Evolutionary conservation across 768 basidiomycete genomes (phyloP).

Genomic region (Trametes maxima): DNA sequence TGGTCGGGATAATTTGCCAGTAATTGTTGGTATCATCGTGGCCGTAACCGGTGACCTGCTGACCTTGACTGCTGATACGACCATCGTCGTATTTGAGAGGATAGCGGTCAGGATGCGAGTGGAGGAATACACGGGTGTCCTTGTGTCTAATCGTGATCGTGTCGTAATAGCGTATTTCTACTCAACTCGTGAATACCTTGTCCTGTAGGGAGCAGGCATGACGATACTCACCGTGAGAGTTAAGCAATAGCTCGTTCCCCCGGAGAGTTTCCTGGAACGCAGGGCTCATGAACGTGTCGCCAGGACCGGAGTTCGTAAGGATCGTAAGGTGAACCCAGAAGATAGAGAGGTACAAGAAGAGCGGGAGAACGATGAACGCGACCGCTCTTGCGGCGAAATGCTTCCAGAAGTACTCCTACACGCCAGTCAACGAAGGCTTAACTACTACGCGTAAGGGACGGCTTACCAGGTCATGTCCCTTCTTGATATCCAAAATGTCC

Average conservation of each 20-base stretch:
- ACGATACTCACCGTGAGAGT: conserved; percentile 77
- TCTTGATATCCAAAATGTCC: conserved; percentile 86
- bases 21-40: conserved; percentile 94
- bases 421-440: neutral
- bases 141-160: conserved; percentile 87
- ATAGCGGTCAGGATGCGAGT: conserved; percentile 90
- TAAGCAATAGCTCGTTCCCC: conserved; percentile 90
- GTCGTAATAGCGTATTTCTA: conserved; percentile 95
- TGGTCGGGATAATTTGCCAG: conserved; percentile 96
- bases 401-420: conserved; percentile 82
- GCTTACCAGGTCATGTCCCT: conserved; percentile 75
- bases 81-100: conserved; percentile 95
- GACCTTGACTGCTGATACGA: conserved; percentile 92
- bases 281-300: conserved; percentile 97
- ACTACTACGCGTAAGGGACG: neutral
- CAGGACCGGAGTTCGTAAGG: conserved; percentile 85
- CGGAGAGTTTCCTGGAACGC: conserved; percentile 94
- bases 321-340: conserved; percentile 95
- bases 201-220: neutral
- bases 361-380: conserved; percentile 87
- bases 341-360: conserved; percentile 89
- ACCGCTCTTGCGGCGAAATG: conserved; percentile 87
- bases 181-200: neutral
- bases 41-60: conserved; percentile 95
- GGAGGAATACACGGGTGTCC: conserved; percentile 90